phyloP scores from a whole-genome alignment of 2,329 filamentous ascomycete genomes.

The Aspergillus transmontanensis region DNA sequence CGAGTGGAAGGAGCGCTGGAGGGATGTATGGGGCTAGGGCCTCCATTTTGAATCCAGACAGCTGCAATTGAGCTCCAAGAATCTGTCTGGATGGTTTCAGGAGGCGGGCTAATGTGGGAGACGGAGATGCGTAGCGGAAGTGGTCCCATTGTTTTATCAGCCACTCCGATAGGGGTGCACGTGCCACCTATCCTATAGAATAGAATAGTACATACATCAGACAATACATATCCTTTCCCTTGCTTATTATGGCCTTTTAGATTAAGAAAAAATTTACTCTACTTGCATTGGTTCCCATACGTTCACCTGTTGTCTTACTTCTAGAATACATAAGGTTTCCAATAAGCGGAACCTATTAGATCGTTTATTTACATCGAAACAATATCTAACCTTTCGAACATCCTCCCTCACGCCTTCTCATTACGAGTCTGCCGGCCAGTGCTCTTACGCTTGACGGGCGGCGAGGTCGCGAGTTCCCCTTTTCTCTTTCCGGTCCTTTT shows the following conservation, averaged over 20 bases:
- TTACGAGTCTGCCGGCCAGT: neutral
- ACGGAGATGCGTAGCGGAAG: constrained; percentile 1
- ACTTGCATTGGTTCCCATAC: neutral
- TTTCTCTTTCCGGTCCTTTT: constrained; percentile 57
- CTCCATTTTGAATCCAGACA: constrained; percentile 26
- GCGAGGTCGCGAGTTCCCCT: constrained; percentile 5
- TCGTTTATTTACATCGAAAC: neutral
- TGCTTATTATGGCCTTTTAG: neutral
- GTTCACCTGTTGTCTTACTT: neutral
- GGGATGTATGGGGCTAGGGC: constrained; percentile 25
- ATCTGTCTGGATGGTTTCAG: constrained; percentile 7
- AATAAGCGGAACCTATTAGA: neutral
- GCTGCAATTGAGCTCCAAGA: constrained; percentile 19
- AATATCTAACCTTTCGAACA: neutral
- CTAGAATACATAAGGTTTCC: neutral
- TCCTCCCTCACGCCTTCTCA: neutral
- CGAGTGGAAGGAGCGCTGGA: constrained; percentile 22
- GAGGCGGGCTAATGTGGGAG: neutral
- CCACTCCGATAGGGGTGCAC: constrained; percentile 20
- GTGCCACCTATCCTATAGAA: constrained; percentile 11
- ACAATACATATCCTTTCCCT: neutral
- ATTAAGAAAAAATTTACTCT: neutral
- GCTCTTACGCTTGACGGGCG: constrained; percentile 5
- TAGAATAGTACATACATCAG: neutral
- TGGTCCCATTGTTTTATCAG: constrained; percentile 23